A percentile compares a stretch with the other conserved stretches of the same genome.
Conservation (phyloP, 805 yeast genomes). For the Monosporozyma solicola region DNA sequence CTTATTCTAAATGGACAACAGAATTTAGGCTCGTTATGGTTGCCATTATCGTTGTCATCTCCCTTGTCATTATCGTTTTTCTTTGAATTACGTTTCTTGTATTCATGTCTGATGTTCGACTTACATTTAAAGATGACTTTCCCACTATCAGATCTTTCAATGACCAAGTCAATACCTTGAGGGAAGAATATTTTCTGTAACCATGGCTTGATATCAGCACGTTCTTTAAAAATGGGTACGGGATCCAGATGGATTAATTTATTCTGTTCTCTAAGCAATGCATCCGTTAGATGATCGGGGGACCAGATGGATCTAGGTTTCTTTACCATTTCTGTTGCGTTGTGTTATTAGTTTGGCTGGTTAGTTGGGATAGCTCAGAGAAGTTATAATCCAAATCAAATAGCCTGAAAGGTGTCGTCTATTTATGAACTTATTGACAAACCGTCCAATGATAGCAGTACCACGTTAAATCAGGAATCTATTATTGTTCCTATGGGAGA, state of each 20-base stretch:
- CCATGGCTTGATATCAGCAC: conserved; percentile 53
- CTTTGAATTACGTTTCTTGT: neutral
- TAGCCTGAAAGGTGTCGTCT: neutral
- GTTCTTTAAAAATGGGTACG: conserved; percentile 32
- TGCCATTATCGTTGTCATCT: conserved; percentile 1
- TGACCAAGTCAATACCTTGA: conserved; percentile 45
- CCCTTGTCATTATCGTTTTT: neutral
- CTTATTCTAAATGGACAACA: conserved; percentile 57
- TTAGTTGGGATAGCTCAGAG: neutral
- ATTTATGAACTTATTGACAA: neutral
- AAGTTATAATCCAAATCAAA: neutral
- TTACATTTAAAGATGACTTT: conserved; percentile 57
- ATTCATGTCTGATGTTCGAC: conserved; percentile 13
- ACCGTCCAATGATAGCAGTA: neutral
- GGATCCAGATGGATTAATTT: conserved; percentile 31
- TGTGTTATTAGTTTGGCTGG: neutral
- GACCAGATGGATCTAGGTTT: conserved; percentile 5
- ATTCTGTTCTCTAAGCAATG: conserved; percentile 21
- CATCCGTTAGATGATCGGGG: conserved; percentile 9
- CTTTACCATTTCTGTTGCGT: neutral
- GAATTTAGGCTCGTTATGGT: conserved; percentile 13
- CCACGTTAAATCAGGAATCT: neutral
- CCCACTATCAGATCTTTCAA: conserved; percentile 50
- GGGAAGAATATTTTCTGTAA: conserved; percentile 37
- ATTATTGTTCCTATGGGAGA: neutral